A percentile compares a stretch with the other conserved stretches of the same genome.
Conservation (phyloP, 1,284 basidiomycete genomes). For the Exsudoporus floridanus region DNA sequence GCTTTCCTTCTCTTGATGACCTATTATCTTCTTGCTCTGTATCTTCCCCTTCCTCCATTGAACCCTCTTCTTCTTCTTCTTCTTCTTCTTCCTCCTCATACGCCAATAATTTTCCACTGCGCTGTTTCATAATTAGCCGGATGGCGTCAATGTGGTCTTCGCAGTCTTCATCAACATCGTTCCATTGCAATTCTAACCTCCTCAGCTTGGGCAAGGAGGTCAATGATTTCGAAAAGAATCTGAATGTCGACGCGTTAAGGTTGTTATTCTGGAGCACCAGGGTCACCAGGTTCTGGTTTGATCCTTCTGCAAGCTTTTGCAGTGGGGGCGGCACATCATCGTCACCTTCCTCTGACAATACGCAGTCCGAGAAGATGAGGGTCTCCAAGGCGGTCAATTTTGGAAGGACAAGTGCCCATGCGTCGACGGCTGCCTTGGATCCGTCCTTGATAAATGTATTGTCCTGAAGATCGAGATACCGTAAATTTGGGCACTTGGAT, state of each 20-base stretch:
- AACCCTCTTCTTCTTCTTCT: slow-evolving; percentile 27
- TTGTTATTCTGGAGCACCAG: slow-evolving; percentile 91
- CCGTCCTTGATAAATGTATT: slow-evolving; percentile 88
- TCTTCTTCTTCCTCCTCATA: slow-evolving; percentile 78
- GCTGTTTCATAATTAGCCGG: slow-evolving; percentile 58
- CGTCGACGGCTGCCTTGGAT: slow-evolving; percentile 51
- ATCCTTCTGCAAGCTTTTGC: slow-evolving; percentile 66
- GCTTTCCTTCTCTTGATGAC: no score
- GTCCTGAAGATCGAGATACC: slow-evolving; percentile 90
- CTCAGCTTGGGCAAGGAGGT: slow-evolving; percentile 58
- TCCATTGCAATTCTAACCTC: slow-evolving; percentile 83
- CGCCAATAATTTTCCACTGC: slow-evolving; percentile 61
- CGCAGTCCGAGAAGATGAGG: slow-evolving; percentile 92
- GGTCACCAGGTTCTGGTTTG: slow-evolving; percentile 70
- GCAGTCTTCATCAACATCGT: slow-evolving; percentile 82
- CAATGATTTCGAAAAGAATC: slow-evolving; percentile 69
- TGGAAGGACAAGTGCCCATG: slow-evolving; percentile 72
- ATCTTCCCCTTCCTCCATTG: no score
- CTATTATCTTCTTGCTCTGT: no score
- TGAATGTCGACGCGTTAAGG: slow-evolving; percentile 70
- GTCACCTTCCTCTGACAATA: slow-evolving; percentile 69
- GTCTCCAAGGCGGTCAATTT: slow-evolving; percentile 72
- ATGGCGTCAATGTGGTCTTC: slow-evolving; percentile 65
- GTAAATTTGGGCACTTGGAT: slow-evolving; percentile 64
- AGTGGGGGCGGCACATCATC: slow-evolving; percentile 66